Evolutionary conservation across 2,329 filamentous ascomycete genomes (phyloP).

Genomic region (Penicillium nordicum): DNA sequence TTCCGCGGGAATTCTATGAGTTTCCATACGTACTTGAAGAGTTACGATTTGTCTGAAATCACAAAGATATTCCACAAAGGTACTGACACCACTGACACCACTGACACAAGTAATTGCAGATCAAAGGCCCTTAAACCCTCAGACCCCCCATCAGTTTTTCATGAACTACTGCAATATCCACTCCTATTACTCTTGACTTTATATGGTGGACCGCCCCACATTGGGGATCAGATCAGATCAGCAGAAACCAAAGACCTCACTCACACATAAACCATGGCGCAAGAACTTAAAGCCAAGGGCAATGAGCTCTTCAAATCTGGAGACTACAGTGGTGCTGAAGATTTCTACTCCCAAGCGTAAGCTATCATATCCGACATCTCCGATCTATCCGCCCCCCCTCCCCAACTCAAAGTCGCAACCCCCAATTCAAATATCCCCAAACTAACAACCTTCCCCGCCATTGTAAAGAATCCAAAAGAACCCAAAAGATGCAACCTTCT

Average conservation of each 20-base stretch:
- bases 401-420: background rate
- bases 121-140: background rate
- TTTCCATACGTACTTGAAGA: constrained; percentile 25
- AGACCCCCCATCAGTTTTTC: background rate
- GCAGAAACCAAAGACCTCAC: background rate
- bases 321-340: constrained; percentile 45
- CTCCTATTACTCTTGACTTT: constrained; percentile 2
- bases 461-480: constrained; percentile 65
- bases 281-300: constrained; percentile 44
- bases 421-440: background rate
- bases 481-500: constrained; percentile 71
- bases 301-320: constrained; percentile 47
- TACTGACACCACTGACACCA: background rate
- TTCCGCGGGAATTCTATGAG: constrained; percentile 38
- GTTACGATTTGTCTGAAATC: background rate
- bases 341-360: constrained; percentile 48
- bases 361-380: constrained; percentile 4
- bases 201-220: constrained; percentile 21
- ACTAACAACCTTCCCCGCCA: background rate
- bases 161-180: background rate
- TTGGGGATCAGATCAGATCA: constrained; percentile 19
- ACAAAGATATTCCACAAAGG: background rate
- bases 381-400: background rate
- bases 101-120: background rate
- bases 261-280: constrained; percentile 28